Percentiles rank a stretch among this genome's conserved stretches.
phyloP scores from a whole-genome alignment of 805 yeast species.

The Candida berthetii region DNA sequence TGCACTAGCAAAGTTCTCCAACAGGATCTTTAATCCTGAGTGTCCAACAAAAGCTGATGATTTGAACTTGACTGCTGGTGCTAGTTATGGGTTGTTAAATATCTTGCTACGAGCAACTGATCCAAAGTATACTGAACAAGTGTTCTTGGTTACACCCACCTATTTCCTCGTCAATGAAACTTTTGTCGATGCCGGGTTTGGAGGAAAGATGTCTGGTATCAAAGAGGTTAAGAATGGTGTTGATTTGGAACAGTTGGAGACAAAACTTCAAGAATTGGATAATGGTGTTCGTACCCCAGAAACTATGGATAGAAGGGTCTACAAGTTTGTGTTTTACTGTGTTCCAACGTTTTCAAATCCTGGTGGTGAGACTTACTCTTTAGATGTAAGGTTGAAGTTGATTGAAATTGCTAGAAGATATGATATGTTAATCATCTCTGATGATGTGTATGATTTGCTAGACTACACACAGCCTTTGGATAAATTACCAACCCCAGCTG shows the following conservation, averaged over 20 bases:
- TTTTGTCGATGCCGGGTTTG: slow-evolving; percentile 76
- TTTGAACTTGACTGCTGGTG: slow-evolving; percentile 77
- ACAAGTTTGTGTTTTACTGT: slow-evolving; percentile 66
- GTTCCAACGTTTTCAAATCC: slow-evolving; percentile 89
- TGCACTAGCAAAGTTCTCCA: slow-evolving; percentile 50
- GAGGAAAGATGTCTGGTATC: slow-evolving; percentile 60
- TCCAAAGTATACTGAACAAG: slow-evolving; percentile 51
- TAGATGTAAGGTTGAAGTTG: slow-evolving; percentile 45
- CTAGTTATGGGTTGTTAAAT: slow-evolving; percentile 76
- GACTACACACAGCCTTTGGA: slow-evolving; percentile 37
- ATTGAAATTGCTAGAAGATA: slow-evolving; percentile 71
- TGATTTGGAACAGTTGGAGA: background rate
- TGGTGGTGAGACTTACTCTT: slow-evolving; percentile 60
- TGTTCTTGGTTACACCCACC: slow-evolving; percentile 77
- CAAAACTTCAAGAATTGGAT: slow-evolving; percentile 5
- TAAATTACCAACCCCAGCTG: slow-evolving; percentile 19
- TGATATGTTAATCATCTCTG: slow-evolving; percentile 71
- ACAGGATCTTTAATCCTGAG: slow-evolving; percentile 30
- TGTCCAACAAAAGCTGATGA: slow-evolving; percentile 39
- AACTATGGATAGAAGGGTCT: slow-evolving; percentile 39
- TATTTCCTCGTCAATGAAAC: slow-evolving; percentile 74
- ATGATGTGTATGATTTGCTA: slow-evolving; percentile 82
- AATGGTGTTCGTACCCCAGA: background rate
- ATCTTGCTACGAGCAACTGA: no score
- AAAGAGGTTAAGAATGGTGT: slow-evolving; percentile 35